These are phyloP conservation scores for Vigna trinervia DNA, from an alignment of 306 rosid species.

Conservation along the genomic window DNA sequence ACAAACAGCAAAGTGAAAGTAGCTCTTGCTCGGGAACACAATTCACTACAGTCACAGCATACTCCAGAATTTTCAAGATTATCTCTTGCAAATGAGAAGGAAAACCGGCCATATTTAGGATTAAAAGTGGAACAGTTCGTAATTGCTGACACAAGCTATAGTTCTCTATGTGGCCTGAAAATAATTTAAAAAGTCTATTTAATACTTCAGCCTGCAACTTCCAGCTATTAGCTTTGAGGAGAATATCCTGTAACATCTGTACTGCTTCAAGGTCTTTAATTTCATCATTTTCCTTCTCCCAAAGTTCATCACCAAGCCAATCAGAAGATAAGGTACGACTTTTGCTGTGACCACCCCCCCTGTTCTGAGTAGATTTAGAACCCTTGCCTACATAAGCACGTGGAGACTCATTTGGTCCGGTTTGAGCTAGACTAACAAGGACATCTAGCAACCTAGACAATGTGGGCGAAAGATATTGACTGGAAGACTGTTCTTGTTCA, in stretches of 20 bases:
- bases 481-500: conserved; percentile 60
- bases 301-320: conserved; percentile 73
- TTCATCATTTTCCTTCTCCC: conserved; percentile 91
- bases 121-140: conserved; percentile 94
- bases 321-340: conserved; percentile 77
- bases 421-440: conserved; percentile 94
- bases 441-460: conserved; percentile 94
- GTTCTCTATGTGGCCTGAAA: conserved; percentile 95
- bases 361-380: conserved; percentile 71
- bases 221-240: conserved; percentile 81
- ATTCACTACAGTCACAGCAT: conserved; percentile 98
- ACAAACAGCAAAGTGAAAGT: conserved; percentile 96
- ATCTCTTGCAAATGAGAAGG: conserved; percentile 88
- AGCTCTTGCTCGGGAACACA: conserved; percentile 99
- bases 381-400: conserved; percentile 64
- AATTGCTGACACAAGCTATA: conserved; percentile 93
- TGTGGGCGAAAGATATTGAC: conserved; percentile 70
- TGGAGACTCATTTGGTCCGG: conserved; percentile 77
- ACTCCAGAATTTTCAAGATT: conserved; percentile 96
- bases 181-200: conserved; percentile 93
- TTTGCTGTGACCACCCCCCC: conserved; percentile 71
- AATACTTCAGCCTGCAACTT: conserved; percentile 97
- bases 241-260: conserved; percentile 98
- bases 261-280: conserved; percentile 99
- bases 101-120: conserved; percentile 92